phyloP scores from a whole-genome alignment of 2,329 filamentous ascomycete species.

The Trichoderma lentiforme region DNA sequence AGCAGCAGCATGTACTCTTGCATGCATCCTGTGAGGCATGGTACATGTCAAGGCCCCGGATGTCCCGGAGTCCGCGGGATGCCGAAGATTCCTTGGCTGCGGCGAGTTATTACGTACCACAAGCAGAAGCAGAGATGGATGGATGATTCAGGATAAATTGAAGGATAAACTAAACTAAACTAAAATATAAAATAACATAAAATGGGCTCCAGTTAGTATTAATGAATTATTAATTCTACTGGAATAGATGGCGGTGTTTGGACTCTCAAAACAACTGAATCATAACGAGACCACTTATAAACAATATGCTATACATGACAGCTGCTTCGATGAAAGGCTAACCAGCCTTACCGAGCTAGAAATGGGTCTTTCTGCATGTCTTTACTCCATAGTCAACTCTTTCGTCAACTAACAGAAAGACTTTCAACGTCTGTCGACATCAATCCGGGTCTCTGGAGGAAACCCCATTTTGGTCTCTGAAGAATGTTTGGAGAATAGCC shows the following conservation, averaged over 20 bases:
- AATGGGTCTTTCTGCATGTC: not conserved
- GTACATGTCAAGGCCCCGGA: not conserved
- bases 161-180: not conserved
- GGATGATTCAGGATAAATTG: not conserved
- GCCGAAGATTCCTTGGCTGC: not conserved
- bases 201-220: not conserved
- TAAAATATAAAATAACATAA: not conserved
- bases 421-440: not conserved
- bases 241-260: not conserved
- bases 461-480: not conserved
- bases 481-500: not conserved
- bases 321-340: not conserved
- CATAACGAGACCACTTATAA: not conserved
- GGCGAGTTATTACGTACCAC: not conserved
- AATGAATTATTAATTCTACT: not conserved
- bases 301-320: not conserved
- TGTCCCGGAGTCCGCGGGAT: not conserved
- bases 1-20: not conserved
- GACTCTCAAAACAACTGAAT: not conserved
- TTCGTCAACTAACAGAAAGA: not conserved
- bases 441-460: not conserved
- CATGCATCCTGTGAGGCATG: not conserved
- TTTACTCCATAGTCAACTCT: not conserved
- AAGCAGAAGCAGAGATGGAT: not conserved
- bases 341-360: not conserved